Conservation (phyloP, 306 rosid genomes). For the Sechiopsis laciniata region DNA sequence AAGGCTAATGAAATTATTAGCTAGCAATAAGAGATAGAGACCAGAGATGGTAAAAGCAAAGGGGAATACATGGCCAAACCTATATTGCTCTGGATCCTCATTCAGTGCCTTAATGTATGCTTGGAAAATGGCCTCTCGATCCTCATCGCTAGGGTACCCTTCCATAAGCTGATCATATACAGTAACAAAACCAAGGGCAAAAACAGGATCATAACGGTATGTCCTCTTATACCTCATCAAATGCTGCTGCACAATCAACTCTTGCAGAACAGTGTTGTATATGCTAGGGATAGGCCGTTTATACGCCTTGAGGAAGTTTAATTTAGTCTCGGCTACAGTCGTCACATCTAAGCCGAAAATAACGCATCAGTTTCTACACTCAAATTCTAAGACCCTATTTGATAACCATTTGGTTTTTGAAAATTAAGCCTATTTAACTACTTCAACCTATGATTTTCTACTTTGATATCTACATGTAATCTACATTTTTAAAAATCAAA, state of each 20-base stretch:
- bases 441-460: too few relatives aligned
- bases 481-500: too few relatives aligned
- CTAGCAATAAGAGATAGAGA: background rate
- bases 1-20: background rate
- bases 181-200: conserved; percentile 90
- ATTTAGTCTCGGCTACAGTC: conserved; percentile 83
- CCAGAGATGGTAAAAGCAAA: conserved; percentile 18
- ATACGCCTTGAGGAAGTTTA: conserved; percentile 72
- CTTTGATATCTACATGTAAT: too few relatives aligned
- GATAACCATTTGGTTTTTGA: too few relatives aligned
- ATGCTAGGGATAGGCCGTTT: conserved; percentile 88
- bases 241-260: conserved; percentile 95
- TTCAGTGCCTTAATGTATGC: conserved; percentile 73
- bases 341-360: conserved; percentile 53
- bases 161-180: conserved; percentile 95
- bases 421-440: too few relatives aligned
- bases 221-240: conserved; percentile 85
- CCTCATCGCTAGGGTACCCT: conserved; percentile 92
- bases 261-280: conserved; percentile 82
- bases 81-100: conserved; percentile 82
- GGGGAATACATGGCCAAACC: conserved; percentile 42
- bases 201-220: conserved; percentile 75
- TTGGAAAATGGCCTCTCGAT: conserved; percentile 75
- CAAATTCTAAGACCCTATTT: background rate
- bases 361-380: background rate